A percentile compares a stretch with the other conserved stretches of the same genome.
These are phyloP conservation scores for Sphaerostilbella broomeana DNA, from an alignment of 2,329 filamentous ascomycete species.

Conservation along the genomic window DNA sequence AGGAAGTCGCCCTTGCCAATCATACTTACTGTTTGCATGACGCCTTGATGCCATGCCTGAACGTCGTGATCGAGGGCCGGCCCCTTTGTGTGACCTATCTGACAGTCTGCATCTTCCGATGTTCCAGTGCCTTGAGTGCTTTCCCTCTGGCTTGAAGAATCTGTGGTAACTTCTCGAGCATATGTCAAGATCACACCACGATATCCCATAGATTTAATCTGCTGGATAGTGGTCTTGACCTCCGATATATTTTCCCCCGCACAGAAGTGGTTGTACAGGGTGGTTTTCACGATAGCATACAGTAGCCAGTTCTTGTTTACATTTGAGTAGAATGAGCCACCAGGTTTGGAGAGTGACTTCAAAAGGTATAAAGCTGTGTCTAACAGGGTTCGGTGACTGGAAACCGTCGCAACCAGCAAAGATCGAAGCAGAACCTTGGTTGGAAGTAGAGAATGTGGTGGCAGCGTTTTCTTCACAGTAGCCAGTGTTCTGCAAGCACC, in stretches of 20 bases:
- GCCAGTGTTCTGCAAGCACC: no score
- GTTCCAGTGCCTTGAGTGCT: no score
- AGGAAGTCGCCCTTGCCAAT: slow-evolving; percentile 30
- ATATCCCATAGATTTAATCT: slow-evolving; percentile 44
- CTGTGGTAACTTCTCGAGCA: slow-evolving; percentile 37
- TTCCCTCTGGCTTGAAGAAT: slow-evolving; percentile 19
- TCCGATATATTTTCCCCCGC: slow-evolving; percentile 43
- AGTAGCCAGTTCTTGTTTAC: slow-evolving; percentile 1
- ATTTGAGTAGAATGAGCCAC: neutral
- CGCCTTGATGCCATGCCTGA: slow-evolving; percentile 30
- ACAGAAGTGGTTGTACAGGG: slow-evolving; percentile 51
- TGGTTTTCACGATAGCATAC: slow-evolving; percentile 30
- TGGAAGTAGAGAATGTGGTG: slow-evolving; percentile 8
- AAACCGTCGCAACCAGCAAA: slow-evolving; percentile 1
- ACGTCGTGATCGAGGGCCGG: slow-evolving; percentile 22
- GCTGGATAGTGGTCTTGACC: slow-evolving; percentile 36
- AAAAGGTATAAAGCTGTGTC: neutral
- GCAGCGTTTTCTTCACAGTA: no score
- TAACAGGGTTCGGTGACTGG: slow-evolving; percentile 5
- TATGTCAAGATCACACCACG: slow-evolving; percentile 52
- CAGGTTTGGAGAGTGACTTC: slow-evolving; percentile 1
- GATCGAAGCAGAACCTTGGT: slow-evolving; percentile 3
- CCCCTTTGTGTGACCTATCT: no score
- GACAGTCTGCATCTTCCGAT: no score
- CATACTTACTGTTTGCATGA: slow-evolving; percentile 25